Evolutionary conservation across 2,329 filamentous ascomycete genomes (phyloP).

Genomic region (Cladosporium sphaerospermum): DNA sequence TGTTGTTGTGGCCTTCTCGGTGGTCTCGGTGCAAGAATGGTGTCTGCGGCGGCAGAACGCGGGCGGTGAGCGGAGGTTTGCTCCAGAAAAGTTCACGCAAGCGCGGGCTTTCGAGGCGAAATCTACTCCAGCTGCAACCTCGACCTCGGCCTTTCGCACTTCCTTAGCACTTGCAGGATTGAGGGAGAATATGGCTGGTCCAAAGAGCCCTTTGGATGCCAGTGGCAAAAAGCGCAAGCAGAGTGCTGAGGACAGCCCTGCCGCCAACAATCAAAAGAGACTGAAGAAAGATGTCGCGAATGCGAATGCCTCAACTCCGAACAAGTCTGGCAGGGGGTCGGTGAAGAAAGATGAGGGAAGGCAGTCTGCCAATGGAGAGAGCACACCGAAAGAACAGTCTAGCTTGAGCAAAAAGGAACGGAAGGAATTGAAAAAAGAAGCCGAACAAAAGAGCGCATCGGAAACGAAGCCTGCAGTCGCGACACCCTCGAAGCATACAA

Average conservation of each 20-base stretch:
- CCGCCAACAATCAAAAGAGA: slow-evolving; percentile 9
- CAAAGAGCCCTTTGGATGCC: slow-evolving; percentile 6
- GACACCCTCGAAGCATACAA: background rate
- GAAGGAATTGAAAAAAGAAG: slow-evolving; percentile 7
- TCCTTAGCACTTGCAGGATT: too few relatives aligned
- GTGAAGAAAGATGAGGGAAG: slow-evolving; percentile 4
- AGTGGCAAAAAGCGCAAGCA: slow-evolving; percentile 10
- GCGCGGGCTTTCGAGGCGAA: too few relatives aligned
- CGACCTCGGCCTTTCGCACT: too few relatives aligned
- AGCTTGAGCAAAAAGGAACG: slow-evolving; percentile 6
- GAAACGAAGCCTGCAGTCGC: background rate
- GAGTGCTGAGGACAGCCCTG: slow-evolving; percentile 10
- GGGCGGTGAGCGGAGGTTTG: background rate
- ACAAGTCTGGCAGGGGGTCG: slow-evolving; percentile 1
- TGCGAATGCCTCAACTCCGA: slow-evolving; percentile 1
- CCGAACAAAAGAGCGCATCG: slow-evolving; percentile 1
- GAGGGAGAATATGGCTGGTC: background rate
- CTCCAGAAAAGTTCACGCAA: too few relatives aligned
- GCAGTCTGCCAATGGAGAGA: background rate
- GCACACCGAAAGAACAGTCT: slow-evolving; percentile 2
- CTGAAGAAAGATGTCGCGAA: slow-evolving; percentile 7
- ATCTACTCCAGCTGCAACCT: too few relatives aligned
- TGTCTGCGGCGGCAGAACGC: background rate
- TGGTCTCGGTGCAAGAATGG: background rate
- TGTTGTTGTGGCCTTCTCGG: too few relatives aligned